Conservation (phyloP, 2,329 filamentous ascomycete species). For the Xylariales sp. region DNA sequence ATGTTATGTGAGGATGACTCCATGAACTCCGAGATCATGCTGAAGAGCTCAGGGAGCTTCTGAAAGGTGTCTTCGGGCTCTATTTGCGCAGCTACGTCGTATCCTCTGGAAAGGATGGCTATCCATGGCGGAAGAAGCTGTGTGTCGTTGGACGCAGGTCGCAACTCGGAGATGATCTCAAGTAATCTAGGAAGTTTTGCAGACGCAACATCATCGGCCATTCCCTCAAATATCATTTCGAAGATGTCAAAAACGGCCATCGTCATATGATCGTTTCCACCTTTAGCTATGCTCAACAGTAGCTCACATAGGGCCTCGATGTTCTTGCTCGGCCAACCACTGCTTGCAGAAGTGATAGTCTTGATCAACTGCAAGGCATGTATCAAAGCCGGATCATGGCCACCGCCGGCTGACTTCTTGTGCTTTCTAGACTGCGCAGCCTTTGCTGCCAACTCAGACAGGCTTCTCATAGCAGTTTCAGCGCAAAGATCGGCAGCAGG, state of each 20-base stretch:
- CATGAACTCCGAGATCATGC: slow-evolving; percentile 74
- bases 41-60: slow-evolving; percentile 81
- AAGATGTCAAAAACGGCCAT: slow-evolving; percentile 97
- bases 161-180: slow-evolving; percentile 86
- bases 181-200: slow-evolving; percentile 84
- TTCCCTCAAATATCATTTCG: slow-evolving; percentile 90
- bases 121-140: slow-evolving; percentile 96
- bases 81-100: slow-evolving; percentile 87
- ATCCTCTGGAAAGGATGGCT: slow-evolving; percentile 87
- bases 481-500: slow-evolving; percentile 96
- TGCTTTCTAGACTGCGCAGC: slow-evolving; percentile 62
- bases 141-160: slow-evolving; percentile 87
- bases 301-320: slow-evolving; percentile 90
- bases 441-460: slow-evolving; percentile 68
- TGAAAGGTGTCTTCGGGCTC: slow-evolving; percentile 87
- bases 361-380: slow-evolving; percentile 91
- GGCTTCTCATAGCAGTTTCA: slow-evolving; percentile 76
- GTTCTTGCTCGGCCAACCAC: slow-evolving; percentile 94
- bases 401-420: slow-evolving; percentile 53
- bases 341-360: slow-evolving; percentile 78
- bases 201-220: slow-evolving; percentile 81
- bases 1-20: slow-evolving; percentile 89
- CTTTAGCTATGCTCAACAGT: slow-evolving; percentile 80
- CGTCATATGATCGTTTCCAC: slow-evolving; percentile 90
- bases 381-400: slow-evolving; percentile 78